These are phyloP conservation scores for Coemansia sp. DNA, from an alignment of 192 early-diverging fungal species.

Conservation along the genomic window DNA sequence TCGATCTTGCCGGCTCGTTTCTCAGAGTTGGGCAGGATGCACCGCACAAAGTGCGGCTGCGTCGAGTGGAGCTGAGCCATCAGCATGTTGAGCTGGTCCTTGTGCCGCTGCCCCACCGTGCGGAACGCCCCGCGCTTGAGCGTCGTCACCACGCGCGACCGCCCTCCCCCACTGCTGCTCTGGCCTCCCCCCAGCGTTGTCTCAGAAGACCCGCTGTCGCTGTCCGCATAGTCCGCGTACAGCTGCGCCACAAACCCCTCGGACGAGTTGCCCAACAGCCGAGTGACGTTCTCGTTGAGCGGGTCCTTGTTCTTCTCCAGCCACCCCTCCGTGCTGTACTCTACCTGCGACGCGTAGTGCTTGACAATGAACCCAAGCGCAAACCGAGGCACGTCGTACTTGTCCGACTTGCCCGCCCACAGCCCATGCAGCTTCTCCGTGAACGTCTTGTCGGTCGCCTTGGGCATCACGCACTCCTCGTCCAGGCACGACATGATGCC, in stretches of 20 bases:
- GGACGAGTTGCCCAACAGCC: slow-evolving; percentile 79
- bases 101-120: slow-evolving; percentile 93
- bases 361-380: slow-evolving; percentile 86
- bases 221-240: slow-evolving; percentile 80
- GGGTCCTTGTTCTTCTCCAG: slow-evolving; percentile 99
- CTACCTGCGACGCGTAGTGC: slow-evolving; percentile 96
- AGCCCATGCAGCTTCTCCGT: slow-evolving; percentile 87
- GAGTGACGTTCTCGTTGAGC: slow-evolving; percentile 92
- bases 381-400: slow-evolving; percentile 88
- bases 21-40: slow-evolving; percentile 94
- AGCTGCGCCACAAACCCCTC: slow-evolving; percentile 79
- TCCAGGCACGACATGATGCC: slow-evolving; percentile 96
- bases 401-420: slow-evolving; percentile 86
- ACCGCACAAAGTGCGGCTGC: slow-evolving; percentile 97
- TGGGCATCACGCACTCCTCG: slow-evolving; percentile 98
- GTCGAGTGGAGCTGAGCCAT: slow-evolving; percentile 93
- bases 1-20: slow-evolving; percentile 86
- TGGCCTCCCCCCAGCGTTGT: slow-evolving; percentile 8
- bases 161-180: slow-evolving; percentile 3
- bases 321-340: slow-evolving; percentile 91
- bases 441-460: slow-evolving; percentile 94
- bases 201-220: slow-evolving; percentile 20
- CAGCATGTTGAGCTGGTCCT: slow-evolving; percentile 86
- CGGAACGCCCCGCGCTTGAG: slow-evolving; percentile 88
- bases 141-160: slow-evolving; percentile 38